phyloP scores from a whole-genome alignment of 2,329 filamentous ascomycete genomes.

The Phialemonium atrogriseum region DNA sequence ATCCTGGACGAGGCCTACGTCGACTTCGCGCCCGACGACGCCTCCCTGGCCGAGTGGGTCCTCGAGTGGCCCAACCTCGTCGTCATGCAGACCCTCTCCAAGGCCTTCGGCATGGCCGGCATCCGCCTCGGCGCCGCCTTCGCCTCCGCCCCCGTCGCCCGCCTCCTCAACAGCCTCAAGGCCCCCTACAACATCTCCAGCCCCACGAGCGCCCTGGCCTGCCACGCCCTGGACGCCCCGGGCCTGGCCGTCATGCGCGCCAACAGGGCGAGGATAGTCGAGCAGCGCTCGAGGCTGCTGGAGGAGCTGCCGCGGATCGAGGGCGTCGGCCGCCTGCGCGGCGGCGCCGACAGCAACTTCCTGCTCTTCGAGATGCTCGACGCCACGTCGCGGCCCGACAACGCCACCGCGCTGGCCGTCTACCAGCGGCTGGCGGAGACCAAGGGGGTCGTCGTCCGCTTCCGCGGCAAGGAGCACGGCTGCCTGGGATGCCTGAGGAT shows the following conservation, averaged over 20 bases:
- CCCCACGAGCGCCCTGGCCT: constrained; percentile 75
- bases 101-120: constrained; percentile 91
- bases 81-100: constrained; percentile 97
- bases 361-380: constrained; percentile 83
- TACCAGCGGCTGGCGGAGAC: constrained; percentile 82
- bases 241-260: constrained; percentile 66
- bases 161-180: constrained; percentile 82
- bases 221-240: constrained; percentile 56
- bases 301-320: constrained; percentile 63
- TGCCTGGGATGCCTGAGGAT: constrained; percentile 85
- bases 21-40: constrained; percentile 72
- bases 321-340: constrained; percentile 73
- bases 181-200: constrained; percentile 94
- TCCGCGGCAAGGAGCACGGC: constrained; percentile 85
- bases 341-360: constrained; percentile 80
- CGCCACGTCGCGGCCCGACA: constrained; percentile 64
- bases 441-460: constrained; percentile 84
- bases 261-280: constrained; percentile 62
- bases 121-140: constrained; percentile 88
- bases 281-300: constrained; percentile 70
- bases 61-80: constrained; percentile 90
- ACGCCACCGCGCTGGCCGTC: constrained; percentile 65
- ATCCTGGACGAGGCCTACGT: constrained; percentile 93
- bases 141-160: constrained; percentile 63
- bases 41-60: constrained; percentile 86